Evolutionary conservation across 306 rosid genomes (phyloP).

Genomic region (Gastrolobium bilobum): DNA sequence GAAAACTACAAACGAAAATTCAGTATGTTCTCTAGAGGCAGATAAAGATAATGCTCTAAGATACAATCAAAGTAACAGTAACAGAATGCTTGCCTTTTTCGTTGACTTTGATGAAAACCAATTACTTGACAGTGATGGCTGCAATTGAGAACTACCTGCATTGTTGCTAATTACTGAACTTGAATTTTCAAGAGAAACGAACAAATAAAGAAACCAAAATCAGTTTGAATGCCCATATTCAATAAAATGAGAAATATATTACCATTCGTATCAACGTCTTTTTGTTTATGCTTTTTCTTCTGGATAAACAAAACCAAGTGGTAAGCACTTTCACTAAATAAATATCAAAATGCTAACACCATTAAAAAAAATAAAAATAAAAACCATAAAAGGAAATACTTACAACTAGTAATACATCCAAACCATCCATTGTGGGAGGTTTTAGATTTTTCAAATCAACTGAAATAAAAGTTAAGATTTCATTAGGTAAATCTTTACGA

Average conservation of each 20-base stretch:
- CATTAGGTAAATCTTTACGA: slow-evolving; percentile 16
- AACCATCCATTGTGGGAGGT: slow-evolving; percentile 82
- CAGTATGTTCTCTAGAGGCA: slow-evolving; percentile 38
- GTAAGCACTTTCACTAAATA: slow-evolving; percentile 43
- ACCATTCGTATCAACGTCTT: slow-evolving; percentile 68
- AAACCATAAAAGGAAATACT: slow-evolving; percentile 34
- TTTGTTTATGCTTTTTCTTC: slow-evolving; percentile 69
- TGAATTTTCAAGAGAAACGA: slow-evolving; percentile 11
- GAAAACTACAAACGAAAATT: slow-evolving; percentile 38
- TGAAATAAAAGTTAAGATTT: slow-evolving; percentile 55
- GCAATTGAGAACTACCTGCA: slow-evolving; percentile 68
- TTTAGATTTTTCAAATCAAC: slow-evolving; percentile 66
- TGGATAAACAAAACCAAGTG: slow-evolving; percentile 50
- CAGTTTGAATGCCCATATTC: slow-evolving; percentile 28
- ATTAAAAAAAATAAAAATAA: not conserved
- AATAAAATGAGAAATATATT: slow-evolving; percentile 44
- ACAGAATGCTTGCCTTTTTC: slow-evolving; percentile 61
- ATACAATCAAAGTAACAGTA: not conserved
- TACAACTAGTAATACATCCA: slow-evolving; percentile 70
- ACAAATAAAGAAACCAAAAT: slow-evolving; percentile 25
- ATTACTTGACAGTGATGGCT: slow-evolving; percentile 64
- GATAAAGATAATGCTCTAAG: slow-evolving; percentile 14
- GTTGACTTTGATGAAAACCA: slow-evolving; percentile 90
- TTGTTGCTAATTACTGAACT: slow-evolving; percentile 44
- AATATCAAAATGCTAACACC: slow-evolving; percentile 24